Percentiles rank a stretch among this genome's conserved stretches.
Conservation (phyloP, 2,329 filamentous ascomycete species). For the Fusarium nanum region DNA sequence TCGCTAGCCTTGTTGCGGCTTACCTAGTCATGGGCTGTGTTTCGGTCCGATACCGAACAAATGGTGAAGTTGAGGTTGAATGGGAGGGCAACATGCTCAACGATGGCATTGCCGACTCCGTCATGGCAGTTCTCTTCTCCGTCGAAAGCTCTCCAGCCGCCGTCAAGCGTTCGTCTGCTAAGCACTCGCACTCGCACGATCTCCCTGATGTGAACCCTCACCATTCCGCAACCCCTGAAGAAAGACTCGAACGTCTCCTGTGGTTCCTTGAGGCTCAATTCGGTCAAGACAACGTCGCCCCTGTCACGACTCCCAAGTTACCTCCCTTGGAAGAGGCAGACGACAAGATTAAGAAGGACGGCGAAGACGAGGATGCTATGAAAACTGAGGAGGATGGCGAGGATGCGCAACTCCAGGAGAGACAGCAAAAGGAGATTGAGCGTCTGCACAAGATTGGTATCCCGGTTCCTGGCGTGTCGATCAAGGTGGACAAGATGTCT, state of each 20-base stretch:
- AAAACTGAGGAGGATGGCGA: slow-evolving; percentile 52
- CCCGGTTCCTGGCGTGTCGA: slow-evolving; percentile 87
- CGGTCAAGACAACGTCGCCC: slow-evolving; percentile 81
- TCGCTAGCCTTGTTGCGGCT: slow-evolving; percentile 64
- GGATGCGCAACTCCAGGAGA: slow-evolving; percentile 61
- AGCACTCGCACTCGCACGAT: slow-evolving; percentile 53
- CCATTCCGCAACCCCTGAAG: slow-evolving; percentile 74
- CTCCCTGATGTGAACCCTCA: slow-evolving; percentile 75
- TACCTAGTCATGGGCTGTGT: slow-evolving; percentile 92
- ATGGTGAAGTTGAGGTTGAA: slow-evolving; percentile 87
- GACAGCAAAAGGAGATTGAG: slow-evolving; percentile 77
- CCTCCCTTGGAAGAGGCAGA: slow-evolving; percentile 54
- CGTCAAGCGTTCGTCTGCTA: slow-evolving; percentile 74
- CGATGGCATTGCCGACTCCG: slow-evolving; percentile 96
- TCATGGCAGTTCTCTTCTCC: slow-evolving; percentile 90
- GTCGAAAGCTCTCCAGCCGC: slow-evolving; percentile 95
- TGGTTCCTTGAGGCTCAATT: slow-evolving; percentile 99
- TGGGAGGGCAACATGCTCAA: slow-evolving; percentile 99
- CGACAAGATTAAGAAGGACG: slow-evolving; percentile 50
- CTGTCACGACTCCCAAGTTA: slow-evolving; percentile 75
- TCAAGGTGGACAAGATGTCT: slow-evolving; percentile 87
- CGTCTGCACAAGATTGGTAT: slow-evolving; percentile 86
- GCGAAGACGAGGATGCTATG: slow-evolving; percentile 54
- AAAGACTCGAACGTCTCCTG: slow-evolving; percentile 85
- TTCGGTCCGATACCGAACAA: slow-evolving; percentile 78